Base-by-base conservation (phyloP, 148 eudicot species). In the Camellia japonica region DNA sequence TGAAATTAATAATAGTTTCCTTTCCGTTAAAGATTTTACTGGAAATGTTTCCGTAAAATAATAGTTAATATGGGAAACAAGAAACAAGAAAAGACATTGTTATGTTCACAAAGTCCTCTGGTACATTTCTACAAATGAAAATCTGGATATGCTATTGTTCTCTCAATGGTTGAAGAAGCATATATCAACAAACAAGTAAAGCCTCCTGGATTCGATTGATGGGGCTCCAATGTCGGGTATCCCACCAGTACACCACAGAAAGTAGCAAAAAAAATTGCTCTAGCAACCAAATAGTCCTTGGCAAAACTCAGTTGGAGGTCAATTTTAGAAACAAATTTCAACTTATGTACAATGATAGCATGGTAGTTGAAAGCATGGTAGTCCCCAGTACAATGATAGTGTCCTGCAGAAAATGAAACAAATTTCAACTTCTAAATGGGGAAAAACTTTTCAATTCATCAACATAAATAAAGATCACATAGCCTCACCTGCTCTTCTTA, bases 341-440 rank as follows among this genome's bases (percentile, higher is more conserved):
- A 43, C 73, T 78, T 52, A 6, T 20, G 75, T 52, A 16, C 75
- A 23, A 23, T 23, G 23, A 23, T 23, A 23, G 23, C 75, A 60
- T 52, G 51, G 73, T 78, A 23, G 73, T 66, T 38, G 80, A 54
- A 54, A 41, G 73, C 72, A 78, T 8, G n/a, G 51, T 18, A 66
- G 80, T 67, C 80, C 80, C 64, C 38, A 66, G 60, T 51, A 78
- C 64, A 41, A 78, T 78, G 51, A 78, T 78, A 47, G 43, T 54
- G 64, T 73, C 64, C 62, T 19, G 6, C 54, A 47, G 67, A 65
- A 65, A 49, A 49, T 65, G 46, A 7, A 52, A 64, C 60, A 14
- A 23, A 54, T 52, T 78, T 67, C 63, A 3, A 67, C 61, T 66
- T 15, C 73, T 15, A 54, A 38, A 66, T 38, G 3, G 7, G 65